Percentiles rank a stretch among this genome's conserved stretches.
phyloP scores from a whole-genome alignment of 805 yeast species.

The Priceomyces haplophilus region DNA sequence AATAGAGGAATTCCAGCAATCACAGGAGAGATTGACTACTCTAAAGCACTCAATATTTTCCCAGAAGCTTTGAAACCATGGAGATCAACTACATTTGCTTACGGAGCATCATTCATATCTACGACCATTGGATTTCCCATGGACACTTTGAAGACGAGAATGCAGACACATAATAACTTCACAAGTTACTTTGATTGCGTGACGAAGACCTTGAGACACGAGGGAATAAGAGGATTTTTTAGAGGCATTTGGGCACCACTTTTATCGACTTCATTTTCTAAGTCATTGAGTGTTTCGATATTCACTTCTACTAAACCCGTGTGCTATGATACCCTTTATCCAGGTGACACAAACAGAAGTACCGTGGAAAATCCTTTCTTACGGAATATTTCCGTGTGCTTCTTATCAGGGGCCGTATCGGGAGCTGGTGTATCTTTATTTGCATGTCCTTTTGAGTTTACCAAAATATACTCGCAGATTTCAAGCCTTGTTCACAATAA shows the following conservation, averaged over 20 bases:
- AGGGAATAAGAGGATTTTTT: conserved; percentile 69
- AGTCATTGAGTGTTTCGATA: conserved; percentile 63
- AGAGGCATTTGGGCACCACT: conserved; percentile 77
- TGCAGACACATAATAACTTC: conserved; percentile 71
- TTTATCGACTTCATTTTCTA: conserved; percentile 59
- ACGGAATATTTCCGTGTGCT: conserved; percentile 40
- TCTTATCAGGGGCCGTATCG: conserved; percentile 60
- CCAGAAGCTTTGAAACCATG: conserved; percentile 51
- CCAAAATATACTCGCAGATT: conserved; percentile 78
- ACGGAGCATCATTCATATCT: conserved; percentile 58
- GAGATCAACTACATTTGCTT: conserved; percentile 59
- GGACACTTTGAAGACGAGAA: conserved; percentile 82
- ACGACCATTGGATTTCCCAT: conserved; percentile 78
- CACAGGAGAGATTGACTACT: conserved; percentile 50
- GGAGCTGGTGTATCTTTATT: conserved; percentile 62
- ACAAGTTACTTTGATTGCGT: conserved; percentile 57
- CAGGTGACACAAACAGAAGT: conserved; percentile 1
- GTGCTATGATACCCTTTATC: conserved; percentile 16
- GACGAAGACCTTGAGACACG: conserved; percentile 49
- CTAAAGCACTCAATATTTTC: conserved; percentile 45
- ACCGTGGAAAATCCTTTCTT: conserved; percentile 39
- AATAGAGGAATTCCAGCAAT: conserved; percentile 48
- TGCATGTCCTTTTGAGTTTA: conserved; percentile 84
- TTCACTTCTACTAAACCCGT: conserved; percentile 55
- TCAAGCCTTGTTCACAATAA: conserved; percentile 42